Evolutionary conservation across 208 protist genomes (phyloP), one percentile per base, ranked within the genome.

Genomic region (Strigomonas galati): DNA sequence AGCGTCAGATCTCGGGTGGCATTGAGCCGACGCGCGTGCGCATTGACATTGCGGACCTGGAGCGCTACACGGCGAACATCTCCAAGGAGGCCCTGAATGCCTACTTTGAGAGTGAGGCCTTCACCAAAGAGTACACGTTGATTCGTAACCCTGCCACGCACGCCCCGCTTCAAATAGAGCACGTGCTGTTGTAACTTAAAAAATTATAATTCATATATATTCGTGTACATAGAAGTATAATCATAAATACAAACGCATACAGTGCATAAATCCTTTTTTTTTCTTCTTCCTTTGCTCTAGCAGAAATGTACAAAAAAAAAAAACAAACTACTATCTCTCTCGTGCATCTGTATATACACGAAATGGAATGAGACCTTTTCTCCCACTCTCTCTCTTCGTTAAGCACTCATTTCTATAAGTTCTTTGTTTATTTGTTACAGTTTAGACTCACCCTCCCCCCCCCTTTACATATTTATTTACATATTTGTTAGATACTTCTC

Each of bases 31-130:
- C 77, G 17, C 72, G 65, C 37, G 91, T 96, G 44, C 77, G 82
- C 26, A 82, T 96, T 43, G 87, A 93, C 63, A 67, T 93, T 14
- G 65, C 75, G 12, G 87, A 96, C 66, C 52, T 96, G 57, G 85
- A 92, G 57, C 81, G 80, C 49, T 92, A 86, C 80, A 93, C 85
- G 21, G 68, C 79, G 21, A 91, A 84, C 53, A 69, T 96, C 12
- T 92, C 91, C 21, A 83, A 78, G 30, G 87, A 94, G 69, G 81
- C 82, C 1, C 78, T 96, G 21, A 87, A 86, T 52, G 72, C 78
- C 5, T 96, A 89, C 69, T 96, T 92, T 79, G 85, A 84, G 26
- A 90, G 82, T 30, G 79, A 84, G 9, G 85, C 82, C 27, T 96
- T 96, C 71, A 75, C 66, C 32, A 85, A 81, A 65, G 76, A 87